A percentile compares a stretch with the other conserved stretches of the same genome.
Evolutionary conservation across 306 rosid species (phyloP).

Genomic region (Dryas alaskensis): DNA sequence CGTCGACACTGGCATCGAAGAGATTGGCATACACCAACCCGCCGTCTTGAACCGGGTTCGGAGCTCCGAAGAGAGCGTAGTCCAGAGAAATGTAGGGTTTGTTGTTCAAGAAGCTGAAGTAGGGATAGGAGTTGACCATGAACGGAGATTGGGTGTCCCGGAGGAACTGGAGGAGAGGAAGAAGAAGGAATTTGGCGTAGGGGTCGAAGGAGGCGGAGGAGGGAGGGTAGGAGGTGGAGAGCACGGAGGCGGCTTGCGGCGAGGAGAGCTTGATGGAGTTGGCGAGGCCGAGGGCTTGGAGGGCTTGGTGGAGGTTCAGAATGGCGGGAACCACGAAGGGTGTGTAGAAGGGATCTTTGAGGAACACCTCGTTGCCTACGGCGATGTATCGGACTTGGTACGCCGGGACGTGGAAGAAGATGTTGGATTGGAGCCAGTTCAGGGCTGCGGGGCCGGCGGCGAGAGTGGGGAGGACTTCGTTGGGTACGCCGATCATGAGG

Average conservation of each 20-base stretch:
- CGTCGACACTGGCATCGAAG: constrained; percentile 30
- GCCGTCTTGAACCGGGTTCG: background rate
- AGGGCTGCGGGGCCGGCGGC: constrained; percentile 13
- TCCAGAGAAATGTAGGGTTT: constrained; percentile 17
- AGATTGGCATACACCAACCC: constrained; percentile 14
- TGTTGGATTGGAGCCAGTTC: constrained; percentile 31
- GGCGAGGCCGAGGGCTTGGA: constrained; percentile 26
- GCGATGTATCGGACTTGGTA: constrained; percentile 30
- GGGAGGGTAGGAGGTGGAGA: constrained; percentile 29
- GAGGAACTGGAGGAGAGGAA: constrained; percentile 29
- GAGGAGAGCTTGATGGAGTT: constrained; percentile 28
- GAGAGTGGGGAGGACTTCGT: constrained; percentile 37
- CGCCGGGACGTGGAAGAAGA: constrained; percentile 16
- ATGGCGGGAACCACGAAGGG: constrained; percentile 32
- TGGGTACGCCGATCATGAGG: constrained; percentile 31
- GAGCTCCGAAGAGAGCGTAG: constrained; percentile 20
- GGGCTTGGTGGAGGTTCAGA: constrained; percentile 34
- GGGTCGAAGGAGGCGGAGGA: constrained; percentile 26
- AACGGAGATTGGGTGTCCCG: constrained; percentile 20
- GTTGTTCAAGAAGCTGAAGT: constrained; percentile 26
- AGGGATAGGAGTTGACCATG: constrained; percentile 38
- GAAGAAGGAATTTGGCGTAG: background rate
- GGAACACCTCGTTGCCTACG: constrained; percentile 35
- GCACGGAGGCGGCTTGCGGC: constrained; percentile 27
- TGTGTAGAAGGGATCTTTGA: constrained; percentile 28